Evolutionary conservation across 2,329 filamentous ascomycete species (phyloP).

Genomic region (Aspergillus sp.): DNA sequence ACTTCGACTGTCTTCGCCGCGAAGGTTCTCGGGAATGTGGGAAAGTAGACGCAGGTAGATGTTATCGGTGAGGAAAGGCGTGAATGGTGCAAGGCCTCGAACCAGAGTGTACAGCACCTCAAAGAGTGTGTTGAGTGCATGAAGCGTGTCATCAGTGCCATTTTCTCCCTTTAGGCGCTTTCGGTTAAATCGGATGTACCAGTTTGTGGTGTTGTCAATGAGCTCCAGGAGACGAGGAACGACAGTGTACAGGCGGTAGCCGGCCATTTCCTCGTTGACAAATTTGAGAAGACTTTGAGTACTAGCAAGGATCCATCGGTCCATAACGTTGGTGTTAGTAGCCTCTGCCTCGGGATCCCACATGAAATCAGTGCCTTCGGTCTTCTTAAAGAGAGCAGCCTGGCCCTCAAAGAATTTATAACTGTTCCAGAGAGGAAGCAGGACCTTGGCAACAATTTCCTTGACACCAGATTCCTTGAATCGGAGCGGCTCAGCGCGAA

Average conservation of each 20-base stretch:
- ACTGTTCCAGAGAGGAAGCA: conserved; percentile 92
- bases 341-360: conserved; percentile 78
- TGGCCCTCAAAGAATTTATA: conserved; percentile 97
- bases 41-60: conserved; percentile 86
- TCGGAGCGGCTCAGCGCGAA: conserved; percentile 83
- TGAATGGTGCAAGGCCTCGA: conserved; percentile 89
- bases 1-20: conserved; percentile 75
- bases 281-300: conserved; percentile 90
- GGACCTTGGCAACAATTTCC: conserved; percentile 89
- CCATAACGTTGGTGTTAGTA: conserved; percentile 88
- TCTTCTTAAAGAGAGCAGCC: conserved; percentile 83
- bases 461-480: conserved; percentile 94
- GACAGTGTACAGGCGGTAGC: conserved; percentile 84
- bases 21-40: conserved; percentile 74
- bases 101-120: conserved; percentile 90
- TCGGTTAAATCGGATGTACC: conserved; percentile 96
- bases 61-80: conserved; percentile 91
- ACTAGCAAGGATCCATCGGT: conserved; percentile 90
- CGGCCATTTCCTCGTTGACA: conserved; percentile 88
- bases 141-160: conserved; percentile 80
- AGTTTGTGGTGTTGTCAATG: conserved; percentile 97
- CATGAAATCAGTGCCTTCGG: conserved; percentile 73
- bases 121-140: conserved; percentile 91
- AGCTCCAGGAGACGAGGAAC: conserved; percentile 80
- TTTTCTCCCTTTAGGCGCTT: conserved; percentile 89